Conservation (phyloP, 139 green algal genomes). For the Raphidocelis subcapitata region DNA sequence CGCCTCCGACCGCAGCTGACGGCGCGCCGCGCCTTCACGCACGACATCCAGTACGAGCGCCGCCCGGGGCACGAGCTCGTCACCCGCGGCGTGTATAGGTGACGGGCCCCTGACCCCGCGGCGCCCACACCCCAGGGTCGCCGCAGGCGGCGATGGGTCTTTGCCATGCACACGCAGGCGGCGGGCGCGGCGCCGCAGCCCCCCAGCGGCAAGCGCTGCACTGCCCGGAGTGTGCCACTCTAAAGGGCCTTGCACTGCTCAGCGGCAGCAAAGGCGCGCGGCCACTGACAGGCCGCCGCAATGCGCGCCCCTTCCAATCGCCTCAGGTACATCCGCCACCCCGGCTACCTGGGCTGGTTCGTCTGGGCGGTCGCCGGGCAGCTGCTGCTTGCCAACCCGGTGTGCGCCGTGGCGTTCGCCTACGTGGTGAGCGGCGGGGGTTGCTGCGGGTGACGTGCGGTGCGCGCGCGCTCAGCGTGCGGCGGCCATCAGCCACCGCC, state of each 20-base stretch:
- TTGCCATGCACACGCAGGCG: not conserved
- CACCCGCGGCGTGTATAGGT: slow-evolving; percentile 63
- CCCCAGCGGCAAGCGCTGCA: no score
- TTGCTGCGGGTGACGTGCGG: not conserved
- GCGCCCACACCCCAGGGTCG: no score
- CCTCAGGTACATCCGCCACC: slow-evolving; percentile 77
- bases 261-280: no score
- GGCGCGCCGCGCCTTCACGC: slow-evolving; percentile 70
- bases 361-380: slow-evolving; percentile 86
- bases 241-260: no score
- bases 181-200: no score
- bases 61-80: slow-evolving; percentile 51
- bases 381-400: slow-evolving; percentile 76
- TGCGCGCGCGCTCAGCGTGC: not conserved
- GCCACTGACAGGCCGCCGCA: no score
- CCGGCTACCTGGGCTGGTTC: slow-evolving; percentile 89
- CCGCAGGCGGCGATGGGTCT: not conserved
- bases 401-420: slow-evolving; percentile 51
- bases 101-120: no score
- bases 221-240: no score
- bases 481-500: not conserved
- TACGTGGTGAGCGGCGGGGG: slow-evolving; percentile 40
- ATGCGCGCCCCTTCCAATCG: not conserved
- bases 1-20: slow-evolving; percentile 42
- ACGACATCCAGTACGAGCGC: slow-evolving; percentile 52